Conservation (phyloP, 768 basidiomycete genomes). For the Naganishia friedmannii region DNA sequence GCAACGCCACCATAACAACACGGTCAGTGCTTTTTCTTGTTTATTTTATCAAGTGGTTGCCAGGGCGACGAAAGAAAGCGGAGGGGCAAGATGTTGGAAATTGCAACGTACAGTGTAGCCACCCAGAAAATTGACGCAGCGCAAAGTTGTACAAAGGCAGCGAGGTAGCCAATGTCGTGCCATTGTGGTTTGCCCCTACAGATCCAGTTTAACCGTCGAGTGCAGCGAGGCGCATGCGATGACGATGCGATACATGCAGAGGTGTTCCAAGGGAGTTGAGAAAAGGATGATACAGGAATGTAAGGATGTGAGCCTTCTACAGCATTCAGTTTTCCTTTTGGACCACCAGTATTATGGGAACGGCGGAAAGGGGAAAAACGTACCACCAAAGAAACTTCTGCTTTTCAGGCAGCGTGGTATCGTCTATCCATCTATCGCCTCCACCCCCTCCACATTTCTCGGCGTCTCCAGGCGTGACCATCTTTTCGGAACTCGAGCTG, state of each 20-base stretch:
- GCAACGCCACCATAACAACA: not conserved
- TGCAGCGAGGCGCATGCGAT: too few relatives aligned
- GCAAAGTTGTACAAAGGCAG: conserved; percentile 58
- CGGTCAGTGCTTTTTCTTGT: too few relatives aligned
- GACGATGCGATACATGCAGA: too few relatives aligned
- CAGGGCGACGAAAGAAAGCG: too few relatives aligned
- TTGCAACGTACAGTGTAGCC: conserved; percentile 46
- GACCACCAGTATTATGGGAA: not conserved
- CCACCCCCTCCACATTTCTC: not conserved
- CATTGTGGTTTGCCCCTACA: conserved; percentile 41
- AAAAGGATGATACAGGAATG: too few relatives aligned
- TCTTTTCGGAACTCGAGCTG: not conserved
- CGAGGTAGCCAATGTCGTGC: conserved; percentile 47
- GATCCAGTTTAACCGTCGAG: too few relatives aligned
- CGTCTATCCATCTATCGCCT: not conserved
- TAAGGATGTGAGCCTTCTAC: too few relatives aligned
- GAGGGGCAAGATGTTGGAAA: too few relatives aligned
- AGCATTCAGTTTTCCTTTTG: not conserved
- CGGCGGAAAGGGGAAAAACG: conserved; percentile 3
- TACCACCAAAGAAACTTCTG: conserved; percentile 41
- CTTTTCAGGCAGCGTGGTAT: conserved; percentile 5
- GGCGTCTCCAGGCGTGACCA: not conserved
- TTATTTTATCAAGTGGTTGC: too few relatives aligned
- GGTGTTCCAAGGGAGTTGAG: too few relatives aligned
- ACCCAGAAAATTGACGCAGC: conserved; percentile 67